Percentiles rank a stretch among this genome's conserved stretches.
These are phyloP conservation scores for Dendrobium officinale DNA, from an alignment of 106 monocot species.

Conservation along the genomic window DNA sequence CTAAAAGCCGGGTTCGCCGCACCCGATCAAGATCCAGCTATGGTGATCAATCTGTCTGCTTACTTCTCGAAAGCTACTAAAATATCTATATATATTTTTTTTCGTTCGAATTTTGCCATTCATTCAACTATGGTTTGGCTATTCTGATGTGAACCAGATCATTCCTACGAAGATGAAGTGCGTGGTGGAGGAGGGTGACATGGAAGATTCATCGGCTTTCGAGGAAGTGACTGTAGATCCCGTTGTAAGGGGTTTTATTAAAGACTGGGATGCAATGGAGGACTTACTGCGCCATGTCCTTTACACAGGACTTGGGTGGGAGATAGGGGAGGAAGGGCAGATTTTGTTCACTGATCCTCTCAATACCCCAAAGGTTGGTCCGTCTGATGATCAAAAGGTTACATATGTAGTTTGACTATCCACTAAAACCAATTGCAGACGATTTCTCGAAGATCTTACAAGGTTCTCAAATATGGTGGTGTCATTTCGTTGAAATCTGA, in stretches of 20 bases:
- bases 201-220: slow-evolving; percentile 20
- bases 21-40: slow-evolving; percentile 82
- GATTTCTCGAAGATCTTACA: not conserved
- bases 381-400: not conserved
- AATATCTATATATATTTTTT: not conserved
- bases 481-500: not conserved
- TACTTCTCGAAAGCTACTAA: not conserved
- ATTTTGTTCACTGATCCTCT: slow-evolving; percentile 93
- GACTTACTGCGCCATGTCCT: slow-evolving; percentile 78
- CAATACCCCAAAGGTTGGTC: slow-evolving; percentile 77
- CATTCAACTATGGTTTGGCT: not conserved
- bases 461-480: not conserved
- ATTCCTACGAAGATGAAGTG: slow-evolving; percentile 91
- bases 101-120: not conserved
- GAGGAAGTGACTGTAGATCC: slow-evolving; percentile 73
- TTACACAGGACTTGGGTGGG: slow-evolving; percentile 89
- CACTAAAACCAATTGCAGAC: not conserved
- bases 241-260: slow-evolving; percentile 81
- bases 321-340: slow-evolving; percentile 91
- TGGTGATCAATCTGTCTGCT: slow-evolving; percentile 27
- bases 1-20: slow-evolving; percentile 90
- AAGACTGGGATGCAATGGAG: slow-evolving; percentile 96
- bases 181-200: slow-evolving; percentile 58
- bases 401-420: not conserved
- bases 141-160: slow-evolving; percentile 29